Conservation (phyloP, 208 protist species). For the Crithidia bombi region DNA sequence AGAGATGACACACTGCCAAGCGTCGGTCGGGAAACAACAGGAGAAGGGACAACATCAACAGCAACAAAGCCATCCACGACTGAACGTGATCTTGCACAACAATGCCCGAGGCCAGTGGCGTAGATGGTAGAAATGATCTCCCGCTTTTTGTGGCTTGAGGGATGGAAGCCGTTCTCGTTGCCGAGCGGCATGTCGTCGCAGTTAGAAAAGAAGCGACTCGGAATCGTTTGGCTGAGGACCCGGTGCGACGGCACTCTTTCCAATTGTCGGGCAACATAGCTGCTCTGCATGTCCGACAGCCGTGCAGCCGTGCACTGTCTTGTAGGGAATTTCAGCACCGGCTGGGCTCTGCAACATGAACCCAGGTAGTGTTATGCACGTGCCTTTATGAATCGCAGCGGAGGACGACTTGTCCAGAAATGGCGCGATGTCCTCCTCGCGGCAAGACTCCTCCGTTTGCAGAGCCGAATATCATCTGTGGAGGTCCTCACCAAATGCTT, state of each 20-base stretch:
- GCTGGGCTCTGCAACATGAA: constrained; percentile 77
- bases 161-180: constrained; percentile 56
- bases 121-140: constrained; percentile 75
- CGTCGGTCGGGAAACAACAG: neutral
- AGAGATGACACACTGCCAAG: too few species aligned
- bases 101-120: constrained; percentile 57
- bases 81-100: constrained; percentile 41
- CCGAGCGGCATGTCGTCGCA: constrained; percentile 80
- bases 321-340: constrained; percentile 82
- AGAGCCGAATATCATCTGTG: constrained; percentile 75
- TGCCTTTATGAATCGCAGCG: constrained; percentile 45
- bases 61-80: neutral
- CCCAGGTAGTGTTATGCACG: constrained; percentile 74
- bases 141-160: constrained; percentile 45
- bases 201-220: constrained; percentile 83
- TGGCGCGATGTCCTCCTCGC: constrained; percentile 39
- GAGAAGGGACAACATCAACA: neutral
- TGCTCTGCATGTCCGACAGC: constrained; percentile 88
- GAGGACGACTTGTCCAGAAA: constrained; percentile 52
- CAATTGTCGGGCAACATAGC: constrained; percentile 77
- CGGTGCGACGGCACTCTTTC: constrained; percentile 74
- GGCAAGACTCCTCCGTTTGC: constrained; percentile 57
- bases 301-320: constrained; percentile 74
- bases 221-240: constrained; percentile 52
- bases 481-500: constrained; percentile 82